phyloP scores from a whole-genome alignment of 2,329 filamentous ascomycete genomes.

The Paecilomyces variotii region DNA sequence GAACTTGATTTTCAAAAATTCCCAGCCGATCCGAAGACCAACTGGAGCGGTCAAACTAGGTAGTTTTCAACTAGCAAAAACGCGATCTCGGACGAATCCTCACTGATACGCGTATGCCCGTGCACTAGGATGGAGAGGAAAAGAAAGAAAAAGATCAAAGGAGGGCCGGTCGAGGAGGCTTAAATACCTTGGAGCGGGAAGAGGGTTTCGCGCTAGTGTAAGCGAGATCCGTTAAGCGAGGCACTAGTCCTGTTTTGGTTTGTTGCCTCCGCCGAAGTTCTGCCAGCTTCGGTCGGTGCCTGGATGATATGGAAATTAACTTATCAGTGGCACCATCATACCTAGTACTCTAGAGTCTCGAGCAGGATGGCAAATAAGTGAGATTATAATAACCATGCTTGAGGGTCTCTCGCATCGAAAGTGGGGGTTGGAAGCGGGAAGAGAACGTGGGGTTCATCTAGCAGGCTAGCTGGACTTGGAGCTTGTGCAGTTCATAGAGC shows the following conservation, averaged over 20 bases:
- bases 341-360: background rate
- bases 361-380: too few relatives aligned
- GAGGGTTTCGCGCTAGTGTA: background rate
- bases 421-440: too few relatives aligned
- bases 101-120: constrained; percentile 75
- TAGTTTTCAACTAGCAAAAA: constrained; percentile 93
- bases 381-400: too few relatives aligned
- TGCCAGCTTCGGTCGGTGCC: background rate
- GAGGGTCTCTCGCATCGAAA: too few relatives aligned
- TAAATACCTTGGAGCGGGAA: background rate
- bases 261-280: background rate
- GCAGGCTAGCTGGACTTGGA: too few relatives aligned
- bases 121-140: constrained; percentile 38
- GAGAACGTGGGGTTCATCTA: too few relatives aligned
- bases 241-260: background rate
- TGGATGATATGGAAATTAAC: background rate
- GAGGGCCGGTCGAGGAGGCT: background rate
- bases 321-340: too few relatives aligned
- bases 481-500: too few relatives aligned
- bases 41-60: constrained; percentile 65
- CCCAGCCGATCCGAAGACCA: constrained; percentile 62
- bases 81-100: constrained; percentile 79
- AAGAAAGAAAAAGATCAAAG: constrained; percentile 24
- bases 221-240: background rate
- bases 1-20: constrained; percentile 61